These are phyloP conservation scores for Aciculoconidium aculeatum DNA, from an alignment of 805 yeast species.

Conservation along the genomic window DNA sequence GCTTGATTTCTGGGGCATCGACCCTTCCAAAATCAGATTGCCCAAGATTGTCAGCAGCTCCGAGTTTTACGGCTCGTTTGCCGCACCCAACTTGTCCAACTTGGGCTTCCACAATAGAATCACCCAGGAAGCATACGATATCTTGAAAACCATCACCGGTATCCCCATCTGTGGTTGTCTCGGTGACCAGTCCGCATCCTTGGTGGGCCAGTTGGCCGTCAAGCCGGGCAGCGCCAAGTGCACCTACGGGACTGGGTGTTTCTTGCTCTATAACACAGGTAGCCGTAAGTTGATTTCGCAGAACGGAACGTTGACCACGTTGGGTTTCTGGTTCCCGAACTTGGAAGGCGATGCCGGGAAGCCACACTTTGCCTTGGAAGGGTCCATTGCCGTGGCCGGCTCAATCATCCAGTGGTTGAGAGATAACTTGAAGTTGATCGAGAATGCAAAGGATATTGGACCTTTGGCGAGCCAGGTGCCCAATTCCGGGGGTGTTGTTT, in stretches of 20 bases:
- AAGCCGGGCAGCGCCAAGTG: conserved; percentile 84
- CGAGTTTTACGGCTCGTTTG: conserved; percentile 69
- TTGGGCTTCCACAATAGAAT: conserved; percentile 48
- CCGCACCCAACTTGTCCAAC: conserved; percentile 50
- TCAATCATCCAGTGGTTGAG: conserved; percentile 91
- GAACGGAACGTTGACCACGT: conserved; percentile 83
- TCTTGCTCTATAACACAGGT: conserved; percentile 85
- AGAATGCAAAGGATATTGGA: conserved; percentile 80
- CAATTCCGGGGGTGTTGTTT: conserved; percentile 85
- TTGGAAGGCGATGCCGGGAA: conserved; percentile 39
- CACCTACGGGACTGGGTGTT: conserved; percentile 96
- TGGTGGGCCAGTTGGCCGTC: conserved; percentile 89
- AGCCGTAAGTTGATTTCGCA: conserved; percentile 58
- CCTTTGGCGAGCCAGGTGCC: conserved; percentile 80
- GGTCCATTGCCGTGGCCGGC: conserved; percentile 95
- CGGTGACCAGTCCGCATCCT: conserved; percentile 91
- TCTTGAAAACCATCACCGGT: conserved; percentile 44
- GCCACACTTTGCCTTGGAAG: conserved; percentile 89
- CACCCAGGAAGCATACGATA: conserved; percentile 47
- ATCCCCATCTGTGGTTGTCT: conserved; percentile 84
- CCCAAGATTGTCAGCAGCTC: conserved; percentile 80
- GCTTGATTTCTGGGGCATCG: conserved; percentile 75
- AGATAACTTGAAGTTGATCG: conserved; percentile 80
- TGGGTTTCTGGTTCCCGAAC: conserved; percentile 84
- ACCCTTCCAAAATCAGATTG: conserved; percentile 52